Evolutionary conservation across 495 filamentous ascomycete genomes (phyloP).

Genomic region (Xylaria nigripes): DNA sequence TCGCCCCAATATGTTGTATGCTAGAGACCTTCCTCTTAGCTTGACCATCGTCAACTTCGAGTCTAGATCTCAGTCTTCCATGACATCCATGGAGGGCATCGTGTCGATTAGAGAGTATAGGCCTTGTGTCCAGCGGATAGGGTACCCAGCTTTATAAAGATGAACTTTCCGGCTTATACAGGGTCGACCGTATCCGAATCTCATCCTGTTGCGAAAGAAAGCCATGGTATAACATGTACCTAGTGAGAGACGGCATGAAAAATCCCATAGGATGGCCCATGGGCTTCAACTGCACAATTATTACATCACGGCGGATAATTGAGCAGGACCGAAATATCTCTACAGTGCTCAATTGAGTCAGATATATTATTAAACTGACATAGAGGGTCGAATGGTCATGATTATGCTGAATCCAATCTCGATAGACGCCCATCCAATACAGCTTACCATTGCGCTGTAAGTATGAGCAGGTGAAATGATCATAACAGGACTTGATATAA

Average conservation of each 20-base stretch:
- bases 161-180: background rate
- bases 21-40: too few relatives aligned
- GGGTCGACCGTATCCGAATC: background rate
- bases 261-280: slow-evolving; percentile 13
- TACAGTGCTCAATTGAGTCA: background rate
- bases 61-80: too few relatives aligned
- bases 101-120: too few relatives aligned
- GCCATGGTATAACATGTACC: slow-evolving; percentile 2
- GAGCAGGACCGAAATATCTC: background rate
- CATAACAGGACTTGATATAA: slow-evolving; percentile 3
- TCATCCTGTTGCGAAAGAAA: slow-evolving; percentile 3
- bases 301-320: slow-evolving; percentile 2
- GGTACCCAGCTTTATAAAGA: slow-evolving; percentile 10
- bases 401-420: slow-evolving; percentile 35
- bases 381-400: background rate
- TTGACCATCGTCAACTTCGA: too few relatives aligned
- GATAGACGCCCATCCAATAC: slow-evolving; percentile 25
- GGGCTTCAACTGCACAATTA: slow-evolving; percentile 13
- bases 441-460: slow-evolving; percentile 10
- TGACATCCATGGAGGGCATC: too few relatives aligned
- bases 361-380: background rate
- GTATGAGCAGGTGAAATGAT: slow-evolving; percentile 10
- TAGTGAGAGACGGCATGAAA: slow-evolving; percentile 9
- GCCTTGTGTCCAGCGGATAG: background rate
- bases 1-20: too few relatives aligned